Conservation (phyloP, 257 asterid genomes). For the Asclepias syriaca region DNA sequence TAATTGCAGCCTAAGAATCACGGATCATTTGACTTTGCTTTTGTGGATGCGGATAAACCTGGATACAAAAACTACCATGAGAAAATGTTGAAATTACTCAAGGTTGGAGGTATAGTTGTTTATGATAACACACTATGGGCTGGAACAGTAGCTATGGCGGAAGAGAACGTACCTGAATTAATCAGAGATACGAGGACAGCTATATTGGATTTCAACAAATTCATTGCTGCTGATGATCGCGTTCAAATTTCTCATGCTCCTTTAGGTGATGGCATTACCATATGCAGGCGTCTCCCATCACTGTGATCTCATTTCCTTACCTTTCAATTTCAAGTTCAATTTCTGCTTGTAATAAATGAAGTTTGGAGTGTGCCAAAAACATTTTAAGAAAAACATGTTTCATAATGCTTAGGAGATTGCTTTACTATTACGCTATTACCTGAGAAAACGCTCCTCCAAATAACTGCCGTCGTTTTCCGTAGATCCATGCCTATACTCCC, state of each 20-base stretch:
- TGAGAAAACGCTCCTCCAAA: too few relatives aligned
- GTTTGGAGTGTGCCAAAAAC: too few relatives aligned
- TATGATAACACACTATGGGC: constrained; percentile 61
- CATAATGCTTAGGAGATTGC: too few relatives aligned
- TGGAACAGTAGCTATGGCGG: constrained; percentile 37
- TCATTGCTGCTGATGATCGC: constrained; percentile 24
- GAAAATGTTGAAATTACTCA: constrained; percentile 36
- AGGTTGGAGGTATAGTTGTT: constrained; percentile 39
- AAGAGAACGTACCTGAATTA: constrained; percentile 17
- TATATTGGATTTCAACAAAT: constrained; percentile 20
- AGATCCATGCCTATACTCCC: too few relatives aligned
- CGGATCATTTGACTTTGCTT: constrained; percentile 45
- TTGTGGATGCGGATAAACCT: constrained; percentile 52
- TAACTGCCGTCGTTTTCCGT: too few relatives aligned
- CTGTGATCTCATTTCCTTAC: too few relatives aligned
- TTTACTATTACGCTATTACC: too few relatives aligned
- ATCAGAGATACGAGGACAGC: neutral
- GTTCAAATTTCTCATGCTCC: constrained; percentile 22
- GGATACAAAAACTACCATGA: constrained; percentile 41
- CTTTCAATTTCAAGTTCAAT: too few relatives aligned
- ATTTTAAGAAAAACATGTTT: too few relatives aligned
- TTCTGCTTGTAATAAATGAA: neutral
- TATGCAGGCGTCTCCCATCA: constrained; percentile 17
- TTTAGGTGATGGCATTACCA: constrained; percentile 34
- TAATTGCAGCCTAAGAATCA: constrained; percentile 17